Evolutionary conservation across 2,329 filamentous ascomycete species (phyloP).

Genomic region (Zymoseptoria crescenta): DNA sequence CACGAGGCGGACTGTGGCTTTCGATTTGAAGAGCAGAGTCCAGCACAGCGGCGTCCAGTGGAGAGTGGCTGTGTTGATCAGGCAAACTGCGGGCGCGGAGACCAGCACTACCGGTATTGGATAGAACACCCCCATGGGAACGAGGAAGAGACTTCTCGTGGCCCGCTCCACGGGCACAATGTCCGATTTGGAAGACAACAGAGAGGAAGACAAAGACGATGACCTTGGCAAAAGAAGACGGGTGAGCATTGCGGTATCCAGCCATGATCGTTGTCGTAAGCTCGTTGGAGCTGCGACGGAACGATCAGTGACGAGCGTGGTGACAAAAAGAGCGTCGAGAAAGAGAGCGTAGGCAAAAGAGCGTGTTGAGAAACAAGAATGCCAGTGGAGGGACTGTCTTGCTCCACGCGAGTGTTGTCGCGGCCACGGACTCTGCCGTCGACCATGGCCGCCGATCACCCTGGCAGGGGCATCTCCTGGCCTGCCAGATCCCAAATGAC

Average conservation of each 20-base stretch:
- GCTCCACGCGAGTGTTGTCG: neutral
- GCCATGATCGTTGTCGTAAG: neutral
- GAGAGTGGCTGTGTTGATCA: neutral
- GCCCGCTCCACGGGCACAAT: neutral
- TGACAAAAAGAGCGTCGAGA: neutral
- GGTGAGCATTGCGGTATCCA: neutral
- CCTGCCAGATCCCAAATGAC: neutral
- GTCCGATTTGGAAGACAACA: neutral
- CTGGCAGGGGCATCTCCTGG: neutral
- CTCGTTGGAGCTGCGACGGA: neutral
- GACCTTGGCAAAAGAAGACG: neutral
- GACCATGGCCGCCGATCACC: neutral
- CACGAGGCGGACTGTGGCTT: neutral
- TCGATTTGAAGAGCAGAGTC: neutral
- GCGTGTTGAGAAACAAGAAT: neutral
- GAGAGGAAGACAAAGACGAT: neutral
- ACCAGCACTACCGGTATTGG: neutral
- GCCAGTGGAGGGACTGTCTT: neutral
- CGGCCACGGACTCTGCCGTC: neutral
- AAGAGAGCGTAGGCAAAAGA: neutral
- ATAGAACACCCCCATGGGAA: neutral
- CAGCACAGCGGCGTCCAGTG: neutral
- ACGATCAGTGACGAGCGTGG: no score
- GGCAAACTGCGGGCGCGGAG: neutral
- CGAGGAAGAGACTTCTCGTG: neutral